Evolutionary conservation across 352 stramenopile species (phyloP), one percentile per base, ranked within the genome.

Genomic region (Plasmopara halstedii): DNA sequence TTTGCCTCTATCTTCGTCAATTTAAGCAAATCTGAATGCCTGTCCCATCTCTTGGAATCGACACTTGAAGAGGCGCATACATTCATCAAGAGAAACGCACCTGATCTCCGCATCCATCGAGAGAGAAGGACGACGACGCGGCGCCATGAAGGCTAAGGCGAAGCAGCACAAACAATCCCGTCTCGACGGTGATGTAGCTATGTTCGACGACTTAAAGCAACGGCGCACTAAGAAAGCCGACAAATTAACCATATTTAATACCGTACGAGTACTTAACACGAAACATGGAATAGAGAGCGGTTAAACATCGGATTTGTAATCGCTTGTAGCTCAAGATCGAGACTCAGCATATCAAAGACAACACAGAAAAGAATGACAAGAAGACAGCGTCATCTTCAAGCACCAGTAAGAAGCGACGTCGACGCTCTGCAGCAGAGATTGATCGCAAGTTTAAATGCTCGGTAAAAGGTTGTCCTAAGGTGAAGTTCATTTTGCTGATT

Each of bases 401-500:
- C 41, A 70, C 65, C 0, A 77, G 63, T 14, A 92, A 92, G 56
- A 89, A 89, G 51, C 65, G 77, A 6, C 69, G 80, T 10, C 69
- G 80, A 41, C 73, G 79, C 19, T 80, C 70, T 1, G 80, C 80
- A 15, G 71, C 71, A 7, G 77, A 92, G 58, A 92, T 92, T 42
- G 80, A 92, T 56, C 75, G 80, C 42, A 92, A 88, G 48, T 87
- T 69, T 38, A 67, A 63, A 13, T 92, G 80, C 23, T n/a, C 34
- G 6, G 50, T 54, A 33, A 23, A 29, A 2, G 42, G 48, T 15
- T 63, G 55, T 29, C 48, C 62, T 26, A 91, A 91, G 69, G 75
- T 87, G 17, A n/a, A n/a, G n/a, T n/a, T n/a, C n/a, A n/a, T n/a
- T n/a, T n/a, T n/a, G n/a, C n/a, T n/a, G n/a, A n/a, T n/a, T n/a